These are phyloP conservation scores for Pleurotus ostreatus DNA, from an alignment of 768 basidiomycete species.

Conservation along the genomic window DNA sequence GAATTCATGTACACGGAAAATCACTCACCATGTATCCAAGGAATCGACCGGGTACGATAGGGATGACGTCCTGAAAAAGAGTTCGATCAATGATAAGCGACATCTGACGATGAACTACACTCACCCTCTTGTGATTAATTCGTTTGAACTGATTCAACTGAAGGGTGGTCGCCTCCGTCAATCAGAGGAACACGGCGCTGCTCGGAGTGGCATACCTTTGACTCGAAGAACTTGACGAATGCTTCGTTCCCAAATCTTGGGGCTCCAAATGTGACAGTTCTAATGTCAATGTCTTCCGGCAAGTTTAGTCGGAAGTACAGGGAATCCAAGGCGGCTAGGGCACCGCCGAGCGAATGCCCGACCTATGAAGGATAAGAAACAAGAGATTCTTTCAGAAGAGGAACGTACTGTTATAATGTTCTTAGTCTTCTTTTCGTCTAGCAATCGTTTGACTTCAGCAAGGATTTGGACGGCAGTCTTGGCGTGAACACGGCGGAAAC, in stretches of 20 bases:
- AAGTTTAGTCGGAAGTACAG: conserved; percentile 33
- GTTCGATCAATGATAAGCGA: not conserved
- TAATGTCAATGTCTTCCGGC: conserved; percentile 24
- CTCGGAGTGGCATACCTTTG: conserved; percentile 20
- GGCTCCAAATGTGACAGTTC: conserved; percentile 32
- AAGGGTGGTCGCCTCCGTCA: not conserved
- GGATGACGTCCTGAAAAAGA: conserved; percentile 29
- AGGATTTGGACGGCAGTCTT: conserved; percentile 31
- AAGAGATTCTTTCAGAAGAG: not conserved
- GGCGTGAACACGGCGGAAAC: conserved; percentile 46
- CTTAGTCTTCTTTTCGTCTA: conserved; percentile 26
- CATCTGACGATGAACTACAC: not conserved
- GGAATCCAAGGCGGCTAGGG: conserved; percentile 38
- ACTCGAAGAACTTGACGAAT: conserved; percentile 34
- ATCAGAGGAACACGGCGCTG: not conserved
- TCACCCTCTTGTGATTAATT: conserved; percentile 22
- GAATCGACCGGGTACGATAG: conserved; percentile 41
- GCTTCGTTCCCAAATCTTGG: conserved; percentile 36
- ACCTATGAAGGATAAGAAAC: conserved; percentile 14
- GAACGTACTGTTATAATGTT: not conserved
- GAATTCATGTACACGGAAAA: conserved; percentile 12
- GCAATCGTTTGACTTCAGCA: conserved; percentile 33
- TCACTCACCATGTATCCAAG: conserved; percentile 40
- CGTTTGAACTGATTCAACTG: conserved; percentile 22
- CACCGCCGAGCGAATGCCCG: conserved; percentile 39